Percentiles rank a stretch among this genome's conserved stretches.
Evolutionary conservation across 495 filamentous ascomycete species (phyloP).

Genomic region (Bombardia bombarda): DNA sequence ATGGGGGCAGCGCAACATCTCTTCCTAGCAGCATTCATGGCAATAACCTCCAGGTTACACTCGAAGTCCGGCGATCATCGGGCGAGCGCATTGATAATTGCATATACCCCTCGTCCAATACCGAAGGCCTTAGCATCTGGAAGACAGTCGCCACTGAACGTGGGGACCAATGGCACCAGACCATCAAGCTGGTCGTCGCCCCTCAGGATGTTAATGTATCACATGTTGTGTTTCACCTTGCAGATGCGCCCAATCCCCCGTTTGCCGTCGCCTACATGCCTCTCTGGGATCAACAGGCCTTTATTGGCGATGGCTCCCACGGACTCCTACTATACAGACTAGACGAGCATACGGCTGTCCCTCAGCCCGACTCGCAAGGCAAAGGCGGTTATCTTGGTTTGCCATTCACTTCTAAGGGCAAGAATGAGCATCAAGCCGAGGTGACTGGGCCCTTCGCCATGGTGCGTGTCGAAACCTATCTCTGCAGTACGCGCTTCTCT

Average conservation of each 20-base stretch:
- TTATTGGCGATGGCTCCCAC: slow-evolving; percentile 81
- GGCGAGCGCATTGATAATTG: slow-evolving; percentile 80
- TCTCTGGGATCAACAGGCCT: slow-evolving; percentile 86
- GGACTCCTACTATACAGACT: slow-evolving; percentile 76
- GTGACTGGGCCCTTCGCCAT: slow-evolving; percentile 68
- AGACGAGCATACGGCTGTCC: slow-evolving; percentile 67
- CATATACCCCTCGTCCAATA: slow-evolving; percentile 80
- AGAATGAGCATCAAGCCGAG: slow-evolving; percentile 59
- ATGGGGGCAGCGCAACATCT: slow-evolving; percentile 64
- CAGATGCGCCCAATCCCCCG: slow-evolving; percentile 74
- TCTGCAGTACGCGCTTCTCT: slow-evolving; percentile 93
- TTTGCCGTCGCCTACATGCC: slow-evolving; percentile 92
- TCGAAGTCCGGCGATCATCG: slow-evolving; percentile 71
- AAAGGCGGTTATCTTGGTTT: slow-evolving; percentile 77
- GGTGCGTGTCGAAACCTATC: slow-evolving; percentile 72
- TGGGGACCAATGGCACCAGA: slow-evolving; percentile 78
- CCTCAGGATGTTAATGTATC: slow-evolving; percentile 73
- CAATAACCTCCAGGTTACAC: slow-evolving; percentile 74
- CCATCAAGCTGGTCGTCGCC: slow-evolving; percentile 71
- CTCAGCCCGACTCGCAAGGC: slow-evolving; percentile 45
- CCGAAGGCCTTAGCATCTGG: slow-evolving; percentile 69
- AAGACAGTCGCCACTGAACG: slow-evolving; percentile 72
- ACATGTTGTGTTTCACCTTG: slow-evolving; percentile 83
- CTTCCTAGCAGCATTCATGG: slow-evolving; percentile 54
- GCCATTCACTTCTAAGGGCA: slow-evolving; percentile 65